Evolutionary conservation across 2,329 filamentous ascomycete genomes (phyloP).

Genomic region (Diaporthe vexans): DNA sequence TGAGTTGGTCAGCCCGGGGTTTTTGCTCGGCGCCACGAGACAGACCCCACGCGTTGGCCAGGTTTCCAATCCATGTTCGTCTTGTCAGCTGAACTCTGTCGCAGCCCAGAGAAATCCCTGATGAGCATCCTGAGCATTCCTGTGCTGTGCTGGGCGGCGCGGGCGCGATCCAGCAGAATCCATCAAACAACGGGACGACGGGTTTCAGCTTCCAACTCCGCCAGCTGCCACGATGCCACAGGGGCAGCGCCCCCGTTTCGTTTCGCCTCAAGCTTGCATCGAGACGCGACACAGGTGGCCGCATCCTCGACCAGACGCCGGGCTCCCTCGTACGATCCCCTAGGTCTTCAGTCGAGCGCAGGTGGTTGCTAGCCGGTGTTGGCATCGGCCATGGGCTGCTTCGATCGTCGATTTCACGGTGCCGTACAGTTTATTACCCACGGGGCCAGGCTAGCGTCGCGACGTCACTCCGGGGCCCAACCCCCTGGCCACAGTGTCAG

Average conservation of each 20-base stretch:
- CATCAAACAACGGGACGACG: not conserved
- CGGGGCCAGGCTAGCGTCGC: slow-evolving; percentile 14
- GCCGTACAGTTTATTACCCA: slow-evolving; percentile 17
- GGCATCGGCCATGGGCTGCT: slow-evolving; percentile 18
- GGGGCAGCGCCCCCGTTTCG: slow-evolving; percentile 15
- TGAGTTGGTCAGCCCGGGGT: slow-evolving; percentile 12
- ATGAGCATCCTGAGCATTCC: not conserved
- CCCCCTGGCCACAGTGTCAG: slow-evolving; percentile 40
- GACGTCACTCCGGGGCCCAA: slow-evolving; percentile 29
- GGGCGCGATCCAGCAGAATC: slow-evolving; percentile 11
- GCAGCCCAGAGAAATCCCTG: slow-evolving; percentile 3
- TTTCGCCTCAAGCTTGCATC: slow-evolving; percentile 11
- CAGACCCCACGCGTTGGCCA: slow-evolving; percentile 1
- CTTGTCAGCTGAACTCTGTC: slow-evolving; percentile 1
- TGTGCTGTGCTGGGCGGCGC: not conserved
- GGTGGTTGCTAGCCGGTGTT: not conserved
- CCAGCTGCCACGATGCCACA: slow-evolving; percentile 11
- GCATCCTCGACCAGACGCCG: not conserved
- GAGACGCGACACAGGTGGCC: slow-evolving; percentile 8
- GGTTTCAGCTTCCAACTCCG: slow-evolving; percentile 19
- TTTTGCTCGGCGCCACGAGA: slow-evolving; percentile 16
- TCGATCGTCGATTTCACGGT: slow-evolving; percentile 30
- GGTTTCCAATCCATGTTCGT: slow-evolving; percentile 9
- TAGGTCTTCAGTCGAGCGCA: not conserved
- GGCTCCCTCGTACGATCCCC: slow-evolving; percentile 25